Base-by-base conservation (phyloP, 2,329 filamentous ascomycete genomes). In the Mycocentrospora acerina region DNA sequence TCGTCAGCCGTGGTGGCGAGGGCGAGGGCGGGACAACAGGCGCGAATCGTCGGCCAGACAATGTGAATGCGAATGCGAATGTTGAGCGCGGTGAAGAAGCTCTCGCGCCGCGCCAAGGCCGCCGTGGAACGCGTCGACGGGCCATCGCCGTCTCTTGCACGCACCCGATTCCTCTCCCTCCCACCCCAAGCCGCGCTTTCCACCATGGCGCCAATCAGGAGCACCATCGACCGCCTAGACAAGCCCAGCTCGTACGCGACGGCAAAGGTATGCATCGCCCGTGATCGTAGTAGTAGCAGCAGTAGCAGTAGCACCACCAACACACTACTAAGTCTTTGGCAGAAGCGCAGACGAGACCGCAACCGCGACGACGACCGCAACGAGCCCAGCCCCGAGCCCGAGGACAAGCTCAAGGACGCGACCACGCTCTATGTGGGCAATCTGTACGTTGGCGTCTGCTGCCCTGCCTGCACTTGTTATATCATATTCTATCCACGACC, bases 381-480 rank as follows among this genome's bases (percentile, higher is more conserved):
- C 25, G 75, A 79, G 24, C 71, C 71, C n/a, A 69, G 68, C n/a
- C 71, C 72, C 8, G 81, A 85, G 27, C 71, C 80, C 29, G 83
- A 88, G 44, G 89, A 95, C 52, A 88, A 89, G 47, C 76, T 98
- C 43, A 86, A 81, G 51, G 78, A 93, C 66, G 90, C 93, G 27
- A 90, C 91, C 7, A 98, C 93, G 0, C 87, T 98, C 65, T 98
- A 98, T 64, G 91, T 98, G 31, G 93, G 93, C 59, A 98, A 98
- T 68, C 77, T 98, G 80, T 94, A 17, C 11, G 42, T 47, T 38
- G 40, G 22, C 46, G n/a, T n/a, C n/a, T n/a, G n/a, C n/a, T n/a
- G n/a, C n/a, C n/a, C n/a, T n/a, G n/a, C n/a, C n/a, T n/a, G n/a
- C n/a, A n/a, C n/a, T n/a, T n/a, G n/a, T n/a, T n/a, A n/a, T n/a